Conservation (phyloP, 768 basidiomycete species). For the Rubroboletus satanas region DNA sequence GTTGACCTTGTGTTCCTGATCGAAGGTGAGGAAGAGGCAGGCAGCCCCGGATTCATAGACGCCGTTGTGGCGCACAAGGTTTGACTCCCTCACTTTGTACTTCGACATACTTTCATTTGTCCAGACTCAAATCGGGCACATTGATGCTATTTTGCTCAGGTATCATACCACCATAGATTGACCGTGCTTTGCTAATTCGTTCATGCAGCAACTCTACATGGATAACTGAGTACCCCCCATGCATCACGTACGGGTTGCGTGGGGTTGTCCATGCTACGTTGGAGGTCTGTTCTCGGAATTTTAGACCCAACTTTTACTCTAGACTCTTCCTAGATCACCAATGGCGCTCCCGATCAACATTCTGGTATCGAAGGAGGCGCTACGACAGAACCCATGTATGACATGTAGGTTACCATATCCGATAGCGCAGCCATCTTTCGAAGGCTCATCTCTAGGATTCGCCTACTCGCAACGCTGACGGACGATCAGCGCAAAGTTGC, state of each 20-base stretch:
- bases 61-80: slow-evolving; percentile 76
- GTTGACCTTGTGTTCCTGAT: slow-evolving; percentile 88
- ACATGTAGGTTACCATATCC: slow-evolving; percentile 56
- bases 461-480: slow-evolving; percentile 68
- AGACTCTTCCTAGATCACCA: slow-evolving; percentile 51
- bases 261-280: slow-evolving; percentile 89
- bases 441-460: slow-evolving; percentile 49
- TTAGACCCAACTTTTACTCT: background rate
- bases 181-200: background rate
- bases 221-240: slow-evolving; percentile 90
- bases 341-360: slow-evolving; percentile 76
- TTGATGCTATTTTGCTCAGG: slow-evolving; percentile 90
- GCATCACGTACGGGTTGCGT: slow-evolving; percentile 91
- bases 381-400: slow-evolving; percentile 84
- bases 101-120: slow-evolving; percentile 2
- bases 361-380: slow-evolving; percentile 94
- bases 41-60: slow-evolving; percentile 81
- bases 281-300: slow-evolving; percentile 43
- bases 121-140: slow-evolving; percentile 75
- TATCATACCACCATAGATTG: slow-evolving; percentile 24
- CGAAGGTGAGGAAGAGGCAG: slow-evolving; percentile 97
- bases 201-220: slow-evolving; percentile 86
- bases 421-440: background rate
- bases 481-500: slow-evolving; percentile 55
- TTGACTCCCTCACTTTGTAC: slow-evolving; percentile 1